Base-by-base conservation (phyloP, 1,284 basidiomycete genomes). In the Waitea zeae region DNA sequence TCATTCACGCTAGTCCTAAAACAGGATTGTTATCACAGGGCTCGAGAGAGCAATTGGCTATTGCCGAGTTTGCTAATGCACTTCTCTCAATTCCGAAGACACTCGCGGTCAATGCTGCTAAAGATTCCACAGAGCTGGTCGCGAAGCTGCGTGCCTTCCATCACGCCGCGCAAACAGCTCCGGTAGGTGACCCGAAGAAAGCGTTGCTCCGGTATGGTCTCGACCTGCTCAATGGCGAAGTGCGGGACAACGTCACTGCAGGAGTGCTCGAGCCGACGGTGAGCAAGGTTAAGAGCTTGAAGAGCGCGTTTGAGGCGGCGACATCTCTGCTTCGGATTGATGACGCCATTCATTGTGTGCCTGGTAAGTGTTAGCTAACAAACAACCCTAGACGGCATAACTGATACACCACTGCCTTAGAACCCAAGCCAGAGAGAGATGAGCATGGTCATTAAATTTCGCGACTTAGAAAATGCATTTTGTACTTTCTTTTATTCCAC, bases 101-200 rank as follows among this genome's bases (percentile, higher is more conserved):
- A 15, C 77, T 99, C 15, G 83, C 95, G 2, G 86, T 97, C 41
- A 99, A 99, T 53, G 95, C 95, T 20, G 95, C 92, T 28, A 97
- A 98, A 55, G 95, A 99, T 56, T 90, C 90, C 33, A 98, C 93
- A 2, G 90, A 97, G 38, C 73, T 99, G 17, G 90, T 98, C 29
- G 92, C 95, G 36, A 97, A 97, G 59, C 66, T 99, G 37, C 77
- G 95, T 31, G 83, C 93, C 6, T 98, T 93, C 61, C 92, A 99
- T 63, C 92, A 95, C 46, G 84, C 89, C 20, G 93, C 93, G 3
- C 95, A 97, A 59, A 88, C 81, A 45, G 88, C 87, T 3, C 77
- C 86, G 1, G 66, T 64, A 1, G 82, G 80, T 24, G 95, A 98
- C 56, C 86, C 90, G n/a, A 95, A 95, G 62, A 89, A 95, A 57